Conservation (phyloP, 129 eudicot genomes). For the Centaurea solstitialis region DNA sequence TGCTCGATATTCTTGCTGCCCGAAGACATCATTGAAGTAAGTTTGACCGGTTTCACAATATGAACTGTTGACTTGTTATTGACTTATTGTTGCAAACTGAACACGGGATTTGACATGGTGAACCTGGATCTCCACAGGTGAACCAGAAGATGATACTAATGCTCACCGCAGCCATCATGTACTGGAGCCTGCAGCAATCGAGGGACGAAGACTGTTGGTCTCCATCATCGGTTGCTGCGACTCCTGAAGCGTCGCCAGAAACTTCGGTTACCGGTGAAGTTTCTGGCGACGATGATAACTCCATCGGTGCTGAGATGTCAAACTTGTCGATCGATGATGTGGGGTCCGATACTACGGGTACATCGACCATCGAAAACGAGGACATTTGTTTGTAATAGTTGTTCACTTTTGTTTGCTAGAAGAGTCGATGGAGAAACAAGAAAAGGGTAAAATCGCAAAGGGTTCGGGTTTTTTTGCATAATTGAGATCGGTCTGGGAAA, state of each 20-base stretch:
- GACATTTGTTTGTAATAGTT: constrained; percentile 13
- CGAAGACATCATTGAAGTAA: constrained; percentile 91
- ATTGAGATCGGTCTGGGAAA: not conserved
- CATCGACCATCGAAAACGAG: constrained; percentile 36
- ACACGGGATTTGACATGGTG: not conserved
- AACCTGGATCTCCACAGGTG: constrained; percentile 45
- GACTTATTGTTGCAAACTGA: no score
- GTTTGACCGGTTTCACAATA: not conserved
- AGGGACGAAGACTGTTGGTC: constrained; percentile 53
- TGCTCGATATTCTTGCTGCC: constrained; percentile 94
- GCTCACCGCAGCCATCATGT: constrained; percentile 91
- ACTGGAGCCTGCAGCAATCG: constrained; percentile 91
- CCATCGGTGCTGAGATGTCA: constrained; percentile 38
- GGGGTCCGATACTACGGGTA: constrained; percentile 36
- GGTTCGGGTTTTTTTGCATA: not conserved
- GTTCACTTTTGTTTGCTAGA: not conserved
- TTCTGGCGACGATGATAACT: constrained; percentile 45
- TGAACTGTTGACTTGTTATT: no score
- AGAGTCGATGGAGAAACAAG: not conserved
- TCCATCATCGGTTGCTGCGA: constrained; percentile 22
- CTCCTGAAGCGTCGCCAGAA: constrained; percentile 49
- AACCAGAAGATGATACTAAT: constrained; percentile 95
- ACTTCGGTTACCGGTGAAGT: constrained; percentile 38
- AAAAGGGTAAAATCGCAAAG: not conserved
- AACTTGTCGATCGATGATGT: constrained; percentile 48